Base-by-base conservation (phyloP, 768 basidiomycete genomes). In the Kwoniella heveanensis region DNA sequence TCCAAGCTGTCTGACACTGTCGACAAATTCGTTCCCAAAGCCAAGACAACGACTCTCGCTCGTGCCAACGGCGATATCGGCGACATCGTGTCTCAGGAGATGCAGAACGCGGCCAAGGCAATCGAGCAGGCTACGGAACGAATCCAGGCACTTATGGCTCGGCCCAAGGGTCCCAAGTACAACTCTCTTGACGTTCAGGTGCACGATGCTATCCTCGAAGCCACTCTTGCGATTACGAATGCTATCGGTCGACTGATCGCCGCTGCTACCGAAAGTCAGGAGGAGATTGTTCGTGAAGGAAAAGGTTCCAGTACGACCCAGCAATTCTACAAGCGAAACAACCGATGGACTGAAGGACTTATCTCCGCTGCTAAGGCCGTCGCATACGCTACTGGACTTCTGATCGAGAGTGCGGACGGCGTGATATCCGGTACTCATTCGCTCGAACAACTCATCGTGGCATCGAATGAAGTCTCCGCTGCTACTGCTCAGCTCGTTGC, bases 321-420 rank as follows among this genome's bases (percentile, higher is more conserved):
- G 79, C 95, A 97, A 74, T 99, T 99, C 85, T 99, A 98, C 86
- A 99, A 99, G 83, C 88, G 91, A 64, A 97, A 99, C 86, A 98
- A 98, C 81, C 86, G 96, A 64, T 99, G 96, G 96, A 99, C 96
- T 48, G 96, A 99, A 80, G 96, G 96, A 69, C 88, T 99, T 70
- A 93, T 98, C 72, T 95, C 92, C 36, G 96, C 96, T 36, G 96
- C 96, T 21, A 97, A 96, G 80, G 86, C 96, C 9, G 96, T 99
- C 58, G 96, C 96, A 2, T 96, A 94, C 72, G 93, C 96, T 10
- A 98, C 96, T 32, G 90, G 87, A 68, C 82, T 97, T 62, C 86
- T 99, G 65, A 99, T 99, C 79, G 95, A 99, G 80, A 90, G 89
- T 67, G 96, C 96, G 19, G 96, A 99, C 79, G 96, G 96, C 63